These are phyloP conservation scores for Calonectria leucothoes DNA, from an alignment of 2,329 filamentous ascomycete species.

Conservation along the genomic window DNA sequence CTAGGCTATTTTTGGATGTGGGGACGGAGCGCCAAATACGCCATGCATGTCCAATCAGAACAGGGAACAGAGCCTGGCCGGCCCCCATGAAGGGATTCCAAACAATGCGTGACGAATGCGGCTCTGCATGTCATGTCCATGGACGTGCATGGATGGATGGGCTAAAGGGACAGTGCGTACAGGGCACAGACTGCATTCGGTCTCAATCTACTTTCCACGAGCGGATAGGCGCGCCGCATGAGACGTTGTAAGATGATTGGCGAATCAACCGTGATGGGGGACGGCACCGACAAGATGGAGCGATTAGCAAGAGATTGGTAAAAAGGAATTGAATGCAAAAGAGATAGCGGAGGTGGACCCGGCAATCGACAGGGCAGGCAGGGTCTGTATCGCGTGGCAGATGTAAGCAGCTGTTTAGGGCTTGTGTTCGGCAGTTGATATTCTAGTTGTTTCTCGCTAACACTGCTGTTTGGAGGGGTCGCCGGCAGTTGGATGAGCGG, in stretches of 20 bases:
- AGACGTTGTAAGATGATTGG: neutral
- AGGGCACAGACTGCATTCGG: neutral
- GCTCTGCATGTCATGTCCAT: too few species aligned
- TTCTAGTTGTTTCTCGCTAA: too few species aligned
- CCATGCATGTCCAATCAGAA: neutral
- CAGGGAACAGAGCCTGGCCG: too few species aligned
- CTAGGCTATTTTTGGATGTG: neutral
- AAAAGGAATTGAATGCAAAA: neutral
- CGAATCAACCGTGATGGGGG: neutral
- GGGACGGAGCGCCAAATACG: neutral
- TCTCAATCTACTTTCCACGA: neutral
- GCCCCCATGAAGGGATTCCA: neutral
- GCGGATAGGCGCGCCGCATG: neutral
- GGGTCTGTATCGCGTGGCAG: too few species aligned
- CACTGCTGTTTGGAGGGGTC: too few species aligned
- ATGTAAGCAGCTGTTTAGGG: too few species aligned
- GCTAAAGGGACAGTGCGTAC: neutral
- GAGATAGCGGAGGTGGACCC: neutral
- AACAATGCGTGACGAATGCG: neutral
- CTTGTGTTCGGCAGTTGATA: too few species aligned
- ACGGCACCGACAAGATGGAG: neutral
- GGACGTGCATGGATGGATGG: neutral
- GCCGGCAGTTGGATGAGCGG: too few species aligned
- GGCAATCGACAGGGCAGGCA: too few species aligned
- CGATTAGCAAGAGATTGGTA: neutral